Evolutionary conservation across 345 rosid species (phyloP), one percentile per base, ranked within the genome.

Genomic region (Cardiospermum halicacabum): DNA sequence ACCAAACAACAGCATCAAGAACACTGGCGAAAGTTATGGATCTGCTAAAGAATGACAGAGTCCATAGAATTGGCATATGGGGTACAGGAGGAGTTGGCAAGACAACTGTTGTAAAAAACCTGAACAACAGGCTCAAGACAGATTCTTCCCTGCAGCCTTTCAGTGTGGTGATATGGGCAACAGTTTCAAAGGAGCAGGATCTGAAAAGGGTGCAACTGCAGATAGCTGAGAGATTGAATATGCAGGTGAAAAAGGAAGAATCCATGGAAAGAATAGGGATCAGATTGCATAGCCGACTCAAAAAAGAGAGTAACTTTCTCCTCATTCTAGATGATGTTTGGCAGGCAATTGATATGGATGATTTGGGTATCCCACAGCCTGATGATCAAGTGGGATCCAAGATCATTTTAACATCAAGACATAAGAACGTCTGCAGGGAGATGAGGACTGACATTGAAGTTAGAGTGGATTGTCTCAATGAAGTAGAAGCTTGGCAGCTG

Each of bases 61-160:
- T 66, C 10, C 45, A 26, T 19, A 50, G 75, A 66, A 55, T 78
- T 49, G 79, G 69, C 26, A 16, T 79, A 0, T 69, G 72, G 74
- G 79, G 79, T 0, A 66, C 75, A 68, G 75, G 78, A 3, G 78
- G 80, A 27, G 75, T 76, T 21, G 80, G 80, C 16, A 76, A 73
- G 31, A 76, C 76, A 15, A 73, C 78, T 2, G 62, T 80, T 27
- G 74, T 66, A 7, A 66, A 51, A 51, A 69, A 71, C 53, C 60
- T 76, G 53, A 76, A 76, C 67, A 80, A 76, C 36, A 15, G 39
- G 51, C 72, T 76, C 8, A 26, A 50, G 48, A 18, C 11, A 2
- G 7, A 51, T 54, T n/a, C 36, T 13, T 3, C 42, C 10, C 0
- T 32, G 34, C 39, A 28, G 24, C 11, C 50, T 12, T 59, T 43